Evolutionary conservation across 352 stramenopile species (phyloP), one percentile per base, ranked within the genome.

Genomic region (Globisporangium lucens): DNA sequence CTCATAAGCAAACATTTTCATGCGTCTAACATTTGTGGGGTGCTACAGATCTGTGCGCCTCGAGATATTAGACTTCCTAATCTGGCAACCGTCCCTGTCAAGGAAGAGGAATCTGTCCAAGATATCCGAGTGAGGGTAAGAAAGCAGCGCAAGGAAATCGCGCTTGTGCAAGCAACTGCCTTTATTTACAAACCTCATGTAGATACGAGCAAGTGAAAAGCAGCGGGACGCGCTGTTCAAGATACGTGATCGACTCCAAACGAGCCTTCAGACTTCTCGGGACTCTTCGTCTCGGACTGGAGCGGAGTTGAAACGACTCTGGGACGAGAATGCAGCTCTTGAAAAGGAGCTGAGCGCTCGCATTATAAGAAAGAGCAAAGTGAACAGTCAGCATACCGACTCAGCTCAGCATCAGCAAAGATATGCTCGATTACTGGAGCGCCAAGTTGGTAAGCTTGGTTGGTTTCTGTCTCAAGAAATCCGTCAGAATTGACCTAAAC

Each of bases 381-480:
- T 24, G 24, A 53, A 30, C 22, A 63, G 24, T 2, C 43, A 57
- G 33, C 30, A 49, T 5, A 15, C 46, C 24, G 33, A 38, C 2
- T 46, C 38, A 22, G 35, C 24, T 13, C 56, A 63, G 20, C 56
- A 65, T 17, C 30, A 59, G 12, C 30, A 59, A 6, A 51, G 65
- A 55, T 70, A 65, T 20, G 47, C 65, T 47, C 56, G 65, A 1
- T 47, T 70, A 41, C 15, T 70, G 43, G 56, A 58, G 65, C 65
- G 65, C 12, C 65, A 70, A 65, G 58, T 65, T 9, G 65, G 65
- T 70, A 63, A n/a, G 63, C 24, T 43, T n/a, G 4, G 15, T 29
- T 15, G 47, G 2, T 0, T 2, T 51, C 24, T 60, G n/a, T 17
- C 15, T 30, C 35, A 5, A 5, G 3, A 22, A 51, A 59, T 33